Evolutionary conservation across 2,329 filamentous ascomycete genomes (phyloP).

Genomic region (Pseudogymnoascus sp.): DNA sequence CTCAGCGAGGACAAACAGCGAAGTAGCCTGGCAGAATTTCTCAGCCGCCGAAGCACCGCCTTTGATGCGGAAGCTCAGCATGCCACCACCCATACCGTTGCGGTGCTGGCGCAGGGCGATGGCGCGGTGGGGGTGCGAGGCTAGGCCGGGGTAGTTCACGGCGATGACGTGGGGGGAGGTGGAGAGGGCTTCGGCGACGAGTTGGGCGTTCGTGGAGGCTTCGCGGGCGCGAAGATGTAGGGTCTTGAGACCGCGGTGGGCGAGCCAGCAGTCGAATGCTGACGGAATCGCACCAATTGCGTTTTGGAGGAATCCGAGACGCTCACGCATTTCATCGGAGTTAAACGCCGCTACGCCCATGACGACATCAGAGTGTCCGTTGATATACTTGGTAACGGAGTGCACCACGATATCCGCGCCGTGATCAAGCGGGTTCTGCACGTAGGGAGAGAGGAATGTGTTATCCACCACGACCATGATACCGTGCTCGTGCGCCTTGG

Average conservation of each 20-base stretch:
- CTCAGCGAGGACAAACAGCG: conserved; percentile 90
- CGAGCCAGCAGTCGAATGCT: conserved; percentile 95
- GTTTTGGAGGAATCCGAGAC: conserved; percentile 88
- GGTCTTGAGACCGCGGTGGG: conserved; percentile 93
- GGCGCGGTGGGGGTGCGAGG: conserved; percentile 76
- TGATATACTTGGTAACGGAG: conserved; percentile 98
- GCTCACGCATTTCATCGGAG: conserved; percentile 66
- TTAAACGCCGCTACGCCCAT: conserved; percentile 98
- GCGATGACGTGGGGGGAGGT: conserved; percentile 73
- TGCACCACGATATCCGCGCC: conserved; percentile 96
- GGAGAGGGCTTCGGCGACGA: conserved; percentile 70
- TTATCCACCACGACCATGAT: conserved; percentile 98
- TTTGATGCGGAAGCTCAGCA: conserved; percentile 92
- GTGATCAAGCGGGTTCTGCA: conserved; percentile 92
- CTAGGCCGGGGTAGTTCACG: conserved; percentile 91
- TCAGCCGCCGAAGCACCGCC: conserved; percentile 82
- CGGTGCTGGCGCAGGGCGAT: conserved; percentile 90
- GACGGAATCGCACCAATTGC: conserved; percentile 93
- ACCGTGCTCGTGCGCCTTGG: conserved; percentile 76
- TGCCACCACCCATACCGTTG: conserved; percentile 88
- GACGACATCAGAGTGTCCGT: conserved; percentile 91
- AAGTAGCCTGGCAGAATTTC: conserved; percentile 82
- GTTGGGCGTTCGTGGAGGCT: conserved; percentile 72
- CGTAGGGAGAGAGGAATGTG: conserved; percentile 92
- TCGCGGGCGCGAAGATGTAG: conserved; percentile 86